phyloP scores from a whole-genome alignment of 2,329 filamentous ascomycete species.

The Cercospora sesami region DNA sequence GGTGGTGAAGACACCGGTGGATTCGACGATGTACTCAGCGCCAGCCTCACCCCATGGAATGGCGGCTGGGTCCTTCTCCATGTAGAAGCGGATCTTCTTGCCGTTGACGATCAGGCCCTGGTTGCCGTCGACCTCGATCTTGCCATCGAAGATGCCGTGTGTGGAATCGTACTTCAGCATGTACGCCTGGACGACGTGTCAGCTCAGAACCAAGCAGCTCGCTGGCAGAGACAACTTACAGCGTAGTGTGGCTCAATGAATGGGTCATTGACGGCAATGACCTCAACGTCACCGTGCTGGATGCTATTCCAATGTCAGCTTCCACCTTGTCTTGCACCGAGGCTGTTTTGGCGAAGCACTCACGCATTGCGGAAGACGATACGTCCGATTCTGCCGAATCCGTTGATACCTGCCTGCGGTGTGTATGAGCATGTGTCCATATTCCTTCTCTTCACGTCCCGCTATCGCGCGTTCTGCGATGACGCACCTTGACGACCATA shows the following conservation, averaged over 20 bases:
- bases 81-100: constrained; percentile 94
- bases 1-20: constrained; percentile 98
- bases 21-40: constrained; percentile 94
- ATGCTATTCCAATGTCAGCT: constrained; percentile 52
- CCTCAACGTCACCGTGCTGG: constrained; percentile 83
- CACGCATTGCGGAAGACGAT: constrained; percentile 98
- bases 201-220: constrained; percentile 6
- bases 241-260: constrained; percentile 99
- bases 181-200: constrained; percentile 67
- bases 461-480: constrained; percentile 9
- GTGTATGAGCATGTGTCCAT: constrained; percentile 24
- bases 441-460: constrained; percentile 12
- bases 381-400: constrained; percentile 98
- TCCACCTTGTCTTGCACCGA: background rate
- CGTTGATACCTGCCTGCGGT: constrained; percentile 89
- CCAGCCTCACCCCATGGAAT: constrained; percentile 89
- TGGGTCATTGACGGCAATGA: constrained; percentile 98
- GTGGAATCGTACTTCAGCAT: constrained; percentile 99
- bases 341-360: constrained; percentile 41
- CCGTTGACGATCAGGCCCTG: constrained; percentile 82
- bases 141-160: constrained; percentile 95
- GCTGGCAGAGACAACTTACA: constrained; percentile 62
- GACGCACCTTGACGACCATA: constrained; percentile 51
- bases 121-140: constrained; percentile 71
- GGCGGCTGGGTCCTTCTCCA: constrained; percentile 80